These are phyloP conservation scores for Quercus parvula DNA, from an alignment of 306 rosid species.

Conservation along the genomic window DNA sequence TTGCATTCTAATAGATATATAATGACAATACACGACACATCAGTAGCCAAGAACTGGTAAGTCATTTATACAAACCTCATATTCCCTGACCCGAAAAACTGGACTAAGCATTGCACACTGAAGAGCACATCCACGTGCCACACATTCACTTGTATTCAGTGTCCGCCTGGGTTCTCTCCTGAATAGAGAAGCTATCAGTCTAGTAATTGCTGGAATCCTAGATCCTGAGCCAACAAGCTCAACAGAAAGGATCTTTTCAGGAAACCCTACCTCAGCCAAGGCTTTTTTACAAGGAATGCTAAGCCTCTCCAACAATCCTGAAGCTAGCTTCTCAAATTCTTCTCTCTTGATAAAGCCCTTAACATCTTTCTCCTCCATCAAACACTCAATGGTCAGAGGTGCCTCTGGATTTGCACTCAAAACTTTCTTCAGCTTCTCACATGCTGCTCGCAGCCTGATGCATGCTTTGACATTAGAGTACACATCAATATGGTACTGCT, in stretches of 20 bases:
- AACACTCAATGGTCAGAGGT: constrained; percentile 88
- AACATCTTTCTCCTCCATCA: constrained; percentile 99
- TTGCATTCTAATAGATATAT: not conserved
- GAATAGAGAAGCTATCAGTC: constrained; percentile 60
- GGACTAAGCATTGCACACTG: constrained; percentile 99
- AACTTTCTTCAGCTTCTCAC: constrained; percentile 95
- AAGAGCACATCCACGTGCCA: constrained; percentile 97
- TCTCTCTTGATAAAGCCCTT: constrained; percentile 88
- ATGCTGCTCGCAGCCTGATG: constrained; percentile 71
- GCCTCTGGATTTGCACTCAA: constrained; percentile 96
- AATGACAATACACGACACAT: not conserved
- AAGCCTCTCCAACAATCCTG: constrained; percentile 65
- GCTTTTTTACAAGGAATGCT: constrained; percentile 67
- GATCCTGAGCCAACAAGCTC: constrained; percentile 99
- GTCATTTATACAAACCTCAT: constrained; percentile 65
- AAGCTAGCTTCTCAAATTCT: constrained; percentile 81
- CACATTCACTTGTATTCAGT: constrained; percentile 97
- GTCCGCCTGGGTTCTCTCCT: constrained; percentile 75
- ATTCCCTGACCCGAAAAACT: constrained; percentile 75
- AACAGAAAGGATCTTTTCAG: constrained; percentile 64
- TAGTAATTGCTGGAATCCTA: constrained; percentile 76
- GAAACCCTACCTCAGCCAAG: constrained; percentile 61
- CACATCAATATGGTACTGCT: constrained; percentile 63
- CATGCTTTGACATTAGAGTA: constrained; percentile 69
- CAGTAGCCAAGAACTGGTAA: constrained; percentile 14